Evolutionary conservation across 192 early-diverging fungal species (phyloP), one percentile per base, ranked within the genome.

Genomic region (Paraglomus brasilianum): DNA sequence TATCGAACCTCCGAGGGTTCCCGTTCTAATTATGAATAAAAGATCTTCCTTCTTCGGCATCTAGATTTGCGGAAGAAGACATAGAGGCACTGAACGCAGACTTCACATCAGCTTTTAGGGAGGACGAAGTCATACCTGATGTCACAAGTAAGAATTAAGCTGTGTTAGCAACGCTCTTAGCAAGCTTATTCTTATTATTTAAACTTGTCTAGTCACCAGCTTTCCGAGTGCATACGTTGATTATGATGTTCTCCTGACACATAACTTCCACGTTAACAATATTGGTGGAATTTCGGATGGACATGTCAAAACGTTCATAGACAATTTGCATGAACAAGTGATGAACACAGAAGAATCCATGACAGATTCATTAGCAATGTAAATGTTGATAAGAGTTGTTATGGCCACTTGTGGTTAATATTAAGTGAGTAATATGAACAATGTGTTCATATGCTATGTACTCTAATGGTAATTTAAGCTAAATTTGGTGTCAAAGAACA

Each of bases 141-240:
- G 62, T 65, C 50, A 38, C 47, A 65, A 48, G 62, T 65, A 65
- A 49, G 45, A 65, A 65, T 21, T 65, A 65, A 8, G 6, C 40
- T 8, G 56, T 58, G 24, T 65, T 4, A 65, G 7, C n/a, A 61
- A 58, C 46, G 10, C 11, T 61, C 40, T 61, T 19, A 61, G 42
- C 59, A 14, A 61, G 46, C 40, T n/a, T n/a, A n/a, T n/a, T n/a
- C n/a, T n/a, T n/a, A 61, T 61, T 45, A 61, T 45, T n/a, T 45
- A 61, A 44, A 45, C 15, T 5, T 52, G 15, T 52, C 5, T 52
- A 6, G 9, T n/a, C 6, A 30, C n/a, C n/a, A 22, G 30, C 56
- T 58, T 58, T 39, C 8, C 56, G 24, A 58, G 38, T 39, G 8
- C n/a, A n/a, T n/a, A n/a, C n/a, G n/a, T n/a, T n/a, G 30, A 58